Conservation (phyloP, 2,329 filamentous ascomycete genomes). For the Rasamsonia emersonii region DNA sequence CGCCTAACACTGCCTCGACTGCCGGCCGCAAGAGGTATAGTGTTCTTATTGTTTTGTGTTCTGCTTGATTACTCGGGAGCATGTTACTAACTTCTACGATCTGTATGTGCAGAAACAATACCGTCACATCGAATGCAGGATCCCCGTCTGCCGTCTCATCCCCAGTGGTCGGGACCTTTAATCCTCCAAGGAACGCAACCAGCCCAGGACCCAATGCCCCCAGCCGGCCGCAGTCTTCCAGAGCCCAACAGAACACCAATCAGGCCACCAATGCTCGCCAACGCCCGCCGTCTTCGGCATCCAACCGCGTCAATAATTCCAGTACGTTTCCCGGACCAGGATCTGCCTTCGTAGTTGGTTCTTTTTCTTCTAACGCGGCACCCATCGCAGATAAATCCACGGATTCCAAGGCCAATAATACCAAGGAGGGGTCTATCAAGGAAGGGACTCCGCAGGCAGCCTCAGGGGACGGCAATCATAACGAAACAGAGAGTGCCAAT, state of each 20-base stretch:
- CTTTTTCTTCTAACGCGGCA: constrained; percentile 15
- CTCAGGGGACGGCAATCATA: constrained; percentile 30
- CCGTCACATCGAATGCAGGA: constrained; percentile 44
- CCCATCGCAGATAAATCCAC: constrained; percentile 23
- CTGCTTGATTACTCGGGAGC: constrained; percentile 1
- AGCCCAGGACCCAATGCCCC: constrained; percentile 53
- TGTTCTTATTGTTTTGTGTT: constrained; percentile 18
- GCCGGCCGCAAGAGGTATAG: constrained; percentile 66
- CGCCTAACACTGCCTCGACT: constrained; percentile 56
- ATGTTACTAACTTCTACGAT: constrained; percentile 1
- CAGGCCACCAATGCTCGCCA: constrained; percentile 50
- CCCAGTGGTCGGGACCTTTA: constrained; percentile 60
- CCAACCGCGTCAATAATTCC: constrained; percentile 52
- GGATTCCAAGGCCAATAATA: constrained; percentile 49
- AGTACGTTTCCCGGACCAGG: constrained; percentile 26
- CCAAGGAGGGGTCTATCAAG: constrained; percentile 39
- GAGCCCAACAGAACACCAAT: constrained; percentile 67
- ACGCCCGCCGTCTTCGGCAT: constrained; percentile 51
- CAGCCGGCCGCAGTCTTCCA: constrained; percentile 58
- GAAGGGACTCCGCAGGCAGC: constrained; percentile 17
- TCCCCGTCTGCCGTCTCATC: constrained; percentile 69
- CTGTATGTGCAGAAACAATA: constrained; percentile 32
- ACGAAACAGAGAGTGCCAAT: constrained; percentile 7
- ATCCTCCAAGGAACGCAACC: constrained; percentile 47
- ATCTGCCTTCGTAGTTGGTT: constrained; percentile 22